These are phyloP conservation scores for Bauhinia variegata DNA, from an alignment of 306 rosid species.

Conservation along the genomic window DNA sequence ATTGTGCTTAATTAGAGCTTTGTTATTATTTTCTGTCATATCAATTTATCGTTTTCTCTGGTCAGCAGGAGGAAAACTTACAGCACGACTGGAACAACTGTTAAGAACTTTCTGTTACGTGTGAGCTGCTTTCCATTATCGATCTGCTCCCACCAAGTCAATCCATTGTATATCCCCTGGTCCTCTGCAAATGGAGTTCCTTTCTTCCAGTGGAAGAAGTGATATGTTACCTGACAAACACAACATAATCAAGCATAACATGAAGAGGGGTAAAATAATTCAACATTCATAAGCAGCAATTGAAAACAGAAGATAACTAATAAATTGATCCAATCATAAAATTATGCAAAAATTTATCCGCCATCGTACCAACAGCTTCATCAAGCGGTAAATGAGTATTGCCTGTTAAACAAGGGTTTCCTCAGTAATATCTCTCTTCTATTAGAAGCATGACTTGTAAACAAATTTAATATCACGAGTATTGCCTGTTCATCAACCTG, in stretches of 20 bases:
- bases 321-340: slow-evolving; percentile 13
- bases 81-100: slow-evolving; percentile 97
- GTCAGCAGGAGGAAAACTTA: slow-evolving; percentile 82
- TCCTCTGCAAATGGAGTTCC: slow-evolving; percentile 98
- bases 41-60: too few relatives aligned
- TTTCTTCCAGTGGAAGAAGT: slow-evolving; percentile 99
- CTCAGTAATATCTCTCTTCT: not conserved
- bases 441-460: too few relatives aligned
- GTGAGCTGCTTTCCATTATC: slow-evolving; percentile 99
- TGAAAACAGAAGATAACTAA: slow-evolving; percentile 11
- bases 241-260: slow-evolving; percentile 39
- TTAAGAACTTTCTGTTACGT: slow-evolving; percentile 96
- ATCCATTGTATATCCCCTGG: slow-evolving; percentile 91
- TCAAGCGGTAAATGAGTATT: slow-evolving; percentile 1
- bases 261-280: slow-evolving; percentile 25
- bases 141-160: slow-evolving; percentile 99
- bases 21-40: not conserved
- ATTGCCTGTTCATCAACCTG: not conserved
- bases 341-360: not conserved
- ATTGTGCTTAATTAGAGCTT: not conserved
- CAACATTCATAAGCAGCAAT: not conserved
- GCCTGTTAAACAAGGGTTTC: slow-evolving; percentile 12
- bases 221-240: slow-evolving; percentile 84
- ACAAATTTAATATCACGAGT: not conserved
- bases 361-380: not conserved